Evolutionary conservation across 2,329 filamentous ascomycete genomes (phyloP).

Genomic region (Xylariaceae sp.): DNA sequence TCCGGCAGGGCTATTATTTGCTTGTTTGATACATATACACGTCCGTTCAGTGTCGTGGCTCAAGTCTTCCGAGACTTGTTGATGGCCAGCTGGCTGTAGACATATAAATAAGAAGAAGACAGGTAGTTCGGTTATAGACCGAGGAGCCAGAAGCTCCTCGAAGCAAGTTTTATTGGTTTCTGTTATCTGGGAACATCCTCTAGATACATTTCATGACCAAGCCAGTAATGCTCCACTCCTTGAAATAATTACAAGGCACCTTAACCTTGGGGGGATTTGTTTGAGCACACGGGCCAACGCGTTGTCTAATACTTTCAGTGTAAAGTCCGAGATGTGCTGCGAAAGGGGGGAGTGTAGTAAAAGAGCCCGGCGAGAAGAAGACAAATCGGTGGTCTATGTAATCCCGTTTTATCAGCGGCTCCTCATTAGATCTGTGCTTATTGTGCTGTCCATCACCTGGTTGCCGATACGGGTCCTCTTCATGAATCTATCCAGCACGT

Average conservation of each 20-base stretch:
- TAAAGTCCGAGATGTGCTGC: not conserved
- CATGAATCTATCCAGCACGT: not conserved
- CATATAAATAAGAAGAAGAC: not conserved
- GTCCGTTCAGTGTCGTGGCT: no score
- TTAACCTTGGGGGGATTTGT: not conserved
- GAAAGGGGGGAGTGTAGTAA: not conserved
- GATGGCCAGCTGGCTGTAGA: not conserved
- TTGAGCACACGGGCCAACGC: not conserved
- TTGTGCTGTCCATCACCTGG: slow-evolving; percentile 5
- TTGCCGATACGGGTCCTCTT: slow-evolving; percentile 2
- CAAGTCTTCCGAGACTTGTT: no score
- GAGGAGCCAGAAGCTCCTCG: slow-evolving; percentile 35
- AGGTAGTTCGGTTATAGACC: slow-evolving; percentile 7
- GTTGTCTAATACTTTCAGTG: slow-evolving; percentile 5
- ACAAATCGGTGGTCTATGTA: slow-evolving; percentile 1
- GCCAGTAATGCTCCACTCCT: not conserved
- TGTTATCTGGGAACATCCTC: slow-evolving; percentile 33
- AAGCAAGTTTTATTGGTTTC: slow-evolving; percentile 27
- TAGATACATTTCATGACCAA: slow-evolving; percentile 29
- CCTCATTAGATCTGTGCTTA: slow-evolving; percentile 1
- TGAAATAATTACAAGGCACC: not conserved
- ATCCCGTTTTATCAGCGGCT: not conserved
- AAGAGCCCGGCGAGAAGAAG: not conserved
- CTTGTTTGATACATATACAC: no score
- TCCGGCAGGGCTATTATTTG: no score